Conservation (phyloP, 1,284 basidiomycete genomes). For the Sporisorium iseilematis-ciliati region DNA sequence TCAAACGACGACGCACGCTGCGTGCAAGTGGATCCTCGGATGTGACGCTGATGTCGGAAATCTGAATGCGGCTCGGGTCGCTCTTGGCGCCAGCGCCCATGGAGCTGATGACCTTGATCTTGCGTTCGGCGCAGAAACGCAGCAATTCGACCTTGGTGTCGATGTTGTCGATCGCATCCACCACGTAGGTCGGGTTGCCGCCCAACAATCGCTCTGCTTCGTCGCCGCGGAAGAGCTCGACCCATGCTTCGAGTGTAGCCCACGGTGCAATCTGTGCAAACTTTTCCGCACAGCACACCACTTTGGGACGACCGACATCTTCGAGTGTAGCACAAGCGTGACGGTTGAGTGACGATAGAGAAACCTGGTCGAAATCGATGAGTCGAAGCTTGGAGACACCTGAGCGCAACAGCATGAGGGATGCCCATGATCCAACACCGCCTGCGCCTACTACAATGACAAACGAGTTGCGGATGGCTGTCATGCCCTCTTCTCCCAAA, state of each 20-base stretch:
- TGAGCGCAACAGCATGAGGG: slow-evolving; percentile 79
- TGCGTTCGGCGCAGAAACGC: slow-evolving; percentile 61
- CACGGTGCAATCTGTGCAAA: slow-evolving; percentile 79
- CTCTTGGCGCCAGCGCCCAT: slow-evolving; percentile 98
- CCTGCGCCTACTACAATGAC: slow-evolving; percentile 95
- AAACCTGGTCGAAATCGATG: slow-evolving; percentile 71
- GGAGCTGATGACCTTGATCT: slow-evolving; percentile 78
- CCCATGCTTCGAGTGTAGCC: slow-evolving; percentile 75
- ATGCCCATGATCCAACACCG: slow-evolving; percentile 94
- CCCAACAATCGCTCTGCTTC: slow-evolving; percentile 53
- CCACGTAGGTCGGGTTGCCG: slow-evolving; percentile 62
- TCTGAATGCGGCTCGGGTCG: slow-evolving; percentile 94
- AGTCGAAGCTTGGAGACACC: slow-evolving; percentile 63
- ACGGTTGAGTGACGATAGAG: slow-evolving; percentile 72
- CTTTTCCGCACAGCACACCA: slow-evolving; percentile 81
- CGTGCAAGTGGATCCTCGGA: slow-evolving; percentile 95
- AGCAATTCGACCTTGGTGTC: slow-evolving; percentile 79
- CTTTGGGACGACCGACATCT: slow-evolving; percentile 95
- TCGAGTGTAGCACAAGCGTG: slow-evolving; percentile 91
- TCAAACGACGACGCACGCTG: slow-evolving; percentile 84
- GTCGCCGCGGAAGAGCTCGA: slow-evolving; percentile 59
- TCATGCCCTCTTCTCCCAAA: slow-evolving; percentile 91
- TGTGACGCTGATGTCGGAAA: slow-evolving; percentile 90
- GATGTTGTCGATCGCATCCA: slow-evolving; percentile 87
- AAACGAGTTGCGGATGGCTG: slow-evolving; percentile 78